These are phyloP conservation scores for Rutstroemia sp. DNA, from an alignment of 2,329 filamentous ascomycete species.

Conservation along the genomic window DNA sequence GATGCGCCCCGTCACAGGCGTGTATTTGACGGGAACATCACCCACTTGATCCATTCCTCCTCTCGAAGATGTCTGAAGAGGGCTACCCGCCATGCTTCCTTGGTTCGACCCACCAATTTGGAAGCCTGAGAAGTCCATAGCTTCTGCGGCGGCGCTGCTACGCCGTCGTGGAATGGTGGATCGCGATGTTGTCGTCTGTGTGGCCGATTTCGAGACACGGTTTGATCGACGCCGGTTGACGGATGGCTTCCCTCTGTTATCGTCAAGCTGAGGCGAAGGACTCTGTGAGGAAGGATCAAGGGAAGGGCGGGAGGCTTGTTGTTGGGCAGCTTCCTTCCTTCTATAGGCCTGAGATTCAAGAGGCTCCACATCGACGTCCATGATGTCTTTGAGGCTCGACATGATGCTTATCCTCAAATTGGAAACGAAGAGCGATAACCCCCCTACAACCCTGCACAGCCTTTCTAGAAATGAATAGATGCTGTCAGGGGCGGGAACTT, in stretches of 20 bases:
- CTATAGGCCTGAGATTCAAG: slow-evolving; percentile 30
- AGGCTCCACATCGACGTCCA: slow-evolving; percentile 31
- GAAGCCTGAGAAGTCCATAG: slow-evolving; percentile 23
- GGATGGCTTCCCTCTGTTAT: slow-evolving; percentile 18
- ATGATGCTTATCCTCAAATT: slow-evolving; percentile 25
- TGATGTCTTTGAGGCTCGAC: slow-evolving; percentile 31
- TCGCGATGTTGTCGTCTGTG: slow-evolving; percentile 13
- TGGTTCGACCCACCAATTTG: slow-evolving; percentile 19
- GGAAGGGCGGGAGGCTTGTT: slow-evolving; percentile 21
- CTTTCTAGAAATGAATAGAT: slow-evolving; percentile 23
- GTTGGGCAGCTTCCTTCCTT: slow-evolving; percentile 26
- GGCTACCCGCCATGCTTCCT: slow-evolving; percentile 19
- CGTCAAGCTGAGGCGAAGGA: slow-evolving; percentile 18
- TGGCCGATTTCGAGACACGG: slow-evolving; percentile 19
- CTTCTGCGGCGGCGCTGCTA: slow-evolving; percentile 21
- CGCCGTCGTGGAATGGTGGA: slow-evolving; percentile 17
- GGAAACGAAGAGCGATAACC: slow-evolving; percentile 19
- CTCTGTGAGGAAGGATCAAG: slow-evolving; percentile 18
- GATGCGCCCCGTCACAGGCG: slow-evolving; percentile 29
- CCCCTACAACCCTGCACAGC: slow-evolving; percentile 27
- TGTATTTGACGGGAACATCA: slow-evolving; percentile 29
- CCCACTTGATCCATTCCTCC: slow-evolving; percentile 17
- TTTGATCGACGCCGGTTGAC: slow-evolving; percentile 25
- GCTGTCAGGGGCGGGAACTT: slow-evolving; percentile 22
- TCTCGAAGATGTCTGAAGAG: slow-evolving; percentile 21